Percentiles rank a stretch among this genome's conserved stretches.
Conservation (phyloP, 345 rosid species). For the Combretum micranthum region DNA sequence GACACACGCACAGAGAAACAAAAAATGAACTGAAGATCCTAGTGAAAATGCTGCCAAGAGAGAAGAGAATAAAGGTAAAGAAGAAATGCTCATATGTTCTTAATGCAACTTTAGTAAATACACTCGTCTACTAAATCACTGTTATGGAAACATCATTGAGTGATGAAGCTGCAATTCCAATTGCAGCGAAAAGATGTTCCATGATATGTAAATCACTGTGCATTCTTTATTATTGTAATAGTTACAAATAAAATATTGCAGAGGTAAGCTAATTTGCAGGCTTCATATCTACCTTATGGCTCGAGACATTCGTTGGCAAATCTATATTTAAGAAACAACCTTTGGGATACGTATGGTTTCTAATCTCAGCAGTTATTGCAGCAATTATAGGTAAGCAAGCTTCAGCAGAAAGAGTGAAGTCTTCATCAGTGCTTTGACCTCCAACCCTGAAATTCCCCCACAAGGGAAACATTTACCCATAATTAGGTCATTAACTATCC, state of each 20-base stretch:
- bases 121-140: too few species aligned
- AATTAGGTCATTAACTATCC: too few species aligned
- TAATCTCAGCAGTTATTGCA: conserved; percentile 47
- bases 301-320: conserved; percentile 63
- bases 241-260: conserved; percentile 3
- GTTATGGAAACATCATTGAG: too few species aligned
- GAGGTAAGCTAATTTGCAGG: conserved; percentile 2
- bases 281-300: conserved; percentile 60
- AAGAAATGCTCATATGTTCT: too few species aligned
- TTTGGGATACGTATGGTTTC: conserved; percentile 46
- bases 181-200: too few species aligned
- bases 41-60: too few species aligned
- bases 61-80: too few species aligned
- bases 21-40: too few species aligned
- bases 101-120: too few species aligned
- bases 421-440: conserved; percentile 50
- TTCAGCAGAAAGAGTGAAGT: conserved; percentile 65
- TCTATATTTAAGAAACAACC: conserved; percentile 73
- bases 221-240: background rate
- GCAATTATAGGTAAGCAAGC: conserved; percentile 77
- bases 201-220: too few species aligned
- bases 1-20: too few species aligned
- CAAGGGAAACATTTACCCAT: background rate
- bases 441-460: conserved; percentile 44
- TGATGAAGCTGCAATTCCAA: too few species aligned